Conservation (phyloP, 2,329 filamentous ascomycete genomes). For the Corynespora cassiicola region DNA sequence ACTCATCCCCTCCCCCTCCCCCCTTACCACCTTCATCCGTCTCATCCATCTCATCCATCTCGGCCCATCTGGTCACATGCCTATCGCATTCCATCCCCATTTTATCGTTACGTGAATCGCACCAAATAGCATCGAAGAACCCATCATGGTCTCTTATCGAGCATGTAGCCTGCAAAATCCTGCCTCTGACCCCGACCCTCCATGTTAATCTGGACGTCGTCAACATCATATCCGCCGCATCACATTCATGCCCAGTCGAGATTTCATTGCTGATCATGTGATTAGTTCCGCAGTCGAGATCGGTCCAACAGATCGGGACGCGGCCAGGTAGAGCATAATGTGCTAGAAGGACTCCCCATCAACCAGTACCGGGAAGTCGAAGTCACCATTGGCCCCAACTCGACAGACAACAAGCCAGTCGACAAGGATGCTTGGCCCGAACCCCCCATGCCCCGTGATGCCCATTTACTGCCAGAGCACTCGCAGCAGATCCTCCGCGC, state of each 20-base stretch:
- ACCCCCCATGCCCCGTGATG: slow-evolving; percentile 87
- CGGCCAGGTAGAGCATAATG: slow-evolving; percentile 68
- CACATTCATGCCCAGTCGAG: no score
- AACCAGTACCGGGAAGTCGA: slow-evolving; percentile 83
- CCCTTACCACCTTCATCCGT: slow-evolving; percentile 7
- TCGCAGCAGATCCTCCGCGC: slow-evolving; percentile 84
- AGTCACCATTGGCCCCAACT: slow-evolving; percentile 70
- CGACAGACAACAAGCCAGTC: slow-evolving; percentile 66
- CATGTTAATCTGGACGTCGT: no score
- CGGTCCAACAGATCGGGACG: slow-evolving; percentile 65
- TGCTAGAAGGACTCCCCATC: slow-evolving; percentile 79
- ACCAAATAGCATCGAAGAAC: no score
- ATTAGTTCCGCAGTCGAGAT: slow-evolving; percentile 62
- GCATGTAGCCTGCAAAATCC: no score
- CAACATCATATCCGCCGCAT: no score
- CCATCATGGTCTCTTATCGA: no score
- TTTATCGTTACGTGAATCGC: no score
- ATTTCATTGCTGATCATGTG: no score
- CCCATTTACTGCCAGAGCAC: slow-evolving; percentile 75
- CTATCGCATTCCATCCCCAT: no score
- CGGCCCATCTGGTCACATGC: no score
- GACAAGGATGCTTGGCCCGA: slow-evolving; percentile 76
- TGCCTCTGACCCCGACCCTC: no score
- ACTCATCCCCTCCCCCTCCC: slow-evolving; percentile 1
- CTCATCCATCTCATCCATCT: no score